These are phyloP conservation scores for Diaporthe citrichinensis DNA, from an alignment of 2,329 filamentous ascomycete genomes.

Conservation along the genomic window DNA sequence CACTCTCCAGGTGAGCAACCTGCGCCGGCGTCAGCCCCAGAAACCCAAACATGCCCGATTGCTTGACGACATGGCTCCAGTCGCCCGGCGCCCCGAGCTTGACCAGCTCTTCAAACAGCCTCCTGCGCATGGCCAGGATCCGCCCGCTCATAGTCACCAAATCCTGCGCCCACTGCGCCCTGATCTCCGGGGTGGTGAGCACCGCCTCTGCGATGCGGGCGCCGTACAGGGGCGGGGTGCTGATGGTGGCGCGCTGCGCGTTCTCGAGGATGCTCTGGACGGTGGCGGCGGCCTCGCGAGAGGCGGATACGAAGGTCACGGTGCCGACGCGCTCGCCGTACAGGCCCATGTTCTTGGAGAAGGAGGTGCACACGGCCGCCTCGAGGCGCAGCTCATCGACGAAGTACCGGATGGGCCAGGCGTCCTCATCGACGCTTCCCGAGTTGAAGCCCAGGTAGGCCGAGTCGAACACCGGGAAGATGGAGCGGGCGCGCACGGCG, in stretches of 20 bases:
- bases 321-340: constrained; percentile 56
- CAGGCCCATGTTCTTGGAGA: constrained; percentile 71
- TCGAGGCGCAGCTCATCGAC: constrained; percentile 58
- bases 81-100: constrained; percentile 51
- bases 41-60: constrained; percentile 58
- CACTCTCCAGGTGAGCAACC: constrained; percentile 54
- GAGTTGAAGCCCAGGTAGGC: constrained; percentile 52
- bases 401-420: constrained; percentile 50
- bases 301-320: constrained; percentile 47
- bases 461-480: constrained; percentile 52
- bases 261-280: constrained; percentile 51
- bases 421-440: constrained; percentile 49
- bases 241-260: constrained; percentile 52
- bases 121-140: constrained; percentile 53
- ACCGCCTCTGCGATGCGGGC: constrained; percentile 53
- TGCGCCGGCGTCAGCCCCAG: constrained; percentile 65
- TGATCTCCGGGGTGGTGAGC: constrained; percentile 47
- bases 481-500: constrained; percentile 42
- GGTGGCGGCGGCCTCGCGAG: constrained; percentile 38
- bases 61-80: constrained; percentile 55
- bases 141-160: constrained; percentile 54
- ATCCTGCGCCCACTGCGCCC: constrained; percentile 53
- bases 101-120: constrained; percentile 51
- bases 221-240: constrained; percentile 54
- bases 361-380: constrained; percentile 70